Evolutionary conservation across 1,284 basidiomycete species (phyloP).

Genomic region (Pseudozyma sp.): DNA sequence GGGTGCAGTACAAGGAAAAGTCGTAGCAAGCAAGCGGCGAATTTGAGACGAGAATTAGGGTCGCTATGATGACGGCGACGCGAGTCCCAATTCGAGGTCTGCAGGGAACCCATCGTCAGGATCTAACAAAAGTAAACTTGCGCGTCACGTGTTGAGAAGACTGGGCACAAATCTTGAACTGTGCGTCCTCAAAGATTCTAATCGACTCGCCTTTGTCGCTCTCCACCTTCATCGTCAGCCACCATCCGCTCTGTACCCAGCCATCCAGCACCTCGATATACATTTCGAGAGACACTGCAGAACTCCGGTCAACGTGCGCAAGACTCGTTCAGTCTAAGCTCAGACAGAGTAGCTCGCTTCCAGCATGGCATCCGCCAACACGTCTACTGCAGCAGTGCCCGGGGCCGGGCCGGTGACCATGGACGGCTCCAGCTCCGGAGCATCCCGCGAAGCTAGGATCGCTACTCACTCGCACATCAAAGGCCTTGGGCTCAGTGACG

Average conservation of each 20-base stretch:
- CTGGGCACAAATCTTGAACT: conserved; percentile 23
- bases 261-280: neutral
- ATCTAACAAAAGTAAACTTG: neutral
- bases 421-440: conserved; percentile 29
- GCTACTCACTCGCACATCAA: conserved; percentile 95
- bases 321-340: too few species aligned
- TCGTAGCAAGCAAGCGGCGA: too few species aligned
- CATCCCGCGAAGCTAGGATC: conserved; percentile 72
- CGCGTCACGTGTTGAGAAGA: conserved; percentile 22
- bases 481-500: conserved; percentile 87
- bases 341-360: neutral
- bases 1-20: too few species aligned
- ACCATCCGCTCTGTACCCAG: neutral
- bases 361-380: conserved; percentile 33
- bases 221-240: neutral
- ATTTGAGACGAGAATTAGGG: neutral
- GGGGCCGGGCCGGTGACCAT: conserved; percentile 40
- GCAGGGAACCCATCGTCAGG: too few species aligned
- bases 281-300: neutral
- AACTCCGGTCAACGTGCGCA: too few species aligned
- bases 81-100: too few species aligned
- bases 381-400: conserved; percentile 24
- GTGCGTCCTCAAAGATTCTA: conserved; percentile 13
- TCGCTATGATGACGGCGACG: neutral
- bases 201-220: conserved; percentile 3